Base-by-base conservation (phyloP, 495 filamentous ascomycete genomes). In the Recurvomyces mirabilis region DNA sequence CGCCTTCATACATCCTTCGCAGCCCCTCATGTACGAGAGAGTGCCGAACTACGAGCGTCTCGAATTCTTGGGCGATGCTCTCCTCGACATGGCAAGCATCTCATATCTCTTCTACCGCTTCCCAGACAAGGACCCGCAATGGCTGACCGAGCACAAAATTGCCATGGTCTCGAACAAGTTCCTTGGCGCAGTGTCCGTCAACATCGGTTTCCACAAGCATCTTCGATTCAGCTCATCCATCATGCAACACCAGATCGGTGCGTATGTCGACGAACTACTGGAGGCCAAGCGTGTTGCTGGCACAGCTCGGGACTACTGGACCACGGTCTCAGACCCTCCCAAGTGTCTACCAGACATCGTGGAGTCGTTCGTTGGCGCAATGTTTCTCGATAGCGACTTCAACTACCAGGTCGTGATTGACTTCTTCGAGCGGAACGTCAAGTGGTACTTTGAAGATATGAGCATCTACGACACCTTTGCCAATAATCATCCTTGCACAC, bases 121-220 rank as follows among this genome's bases (percentile, higher is more conserved):
- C 58, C 86, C 87, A 0, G 70, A 75, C 33, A 78, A 77, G 46
- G 88, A 95, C 57, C 89, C 91, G 1, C 87, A 95, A 59, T 98
- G 91, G 91, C 72, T 98, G 24, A 98, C 91, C 1, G 91, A 98
- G 64, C 93, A 98, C 67, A 98, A 95, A 72, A 45, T 93, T 87
- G 87, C 93, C 9, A 94, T 98, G 88, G 89, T 91, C 1, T 93
- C 87, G 12, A 98, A 98, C 66, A 88, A 87, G 47, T 98, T 95
- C 56, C 68, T 95, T 0, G 88, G 84, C 11, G 82, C 82, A 17
- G 59, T 96, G 5, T 79, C 80, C 48, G 84, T 88, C 11, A 69
- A 72, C 20, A 70, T 96, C 0, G 77, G 72, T 1, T 80, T 95
- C 29, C 81, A 95, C 55, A 73, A 64, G 30, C 78, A 88, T 58